These are phyloP conservation scores for Neoarthrinium moseri DNA, from an alignment of 2,329 filamentous ascomycete species.

Conservation along the genomic window DNA sequence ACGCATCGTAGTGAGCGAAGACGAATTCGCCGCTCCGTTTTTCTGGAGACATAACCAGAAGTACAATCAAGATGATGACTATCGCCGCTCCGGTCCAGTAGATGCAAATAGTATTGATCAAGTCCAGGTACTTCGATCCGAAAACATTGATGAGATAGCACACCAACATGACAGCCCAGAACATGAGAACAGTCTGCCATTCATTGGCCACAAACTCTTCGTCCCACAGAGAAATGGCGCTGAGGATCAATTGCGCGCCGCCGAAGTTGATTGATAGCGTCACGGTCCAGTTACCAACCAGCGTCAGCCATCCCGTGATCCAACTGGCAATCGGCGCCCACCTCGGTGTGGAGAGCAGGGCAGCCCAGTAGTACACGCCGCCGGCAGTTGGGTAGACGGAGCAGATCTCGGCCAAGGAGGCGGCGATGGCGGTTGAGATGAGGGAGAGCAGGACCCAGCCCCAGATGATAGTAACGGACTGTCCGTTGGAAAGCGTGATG, in stretches of 20 bases:
- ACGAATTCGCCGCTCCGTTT: conserved; percentile 62
- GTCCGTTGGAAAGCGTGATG: conserved; percentile 67
- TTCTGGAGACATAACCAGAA: conserved; percentile 60
- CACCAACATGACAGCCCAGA: conserved; percentile 69
- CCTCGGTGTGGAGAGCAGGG: conserved; percentile 63
- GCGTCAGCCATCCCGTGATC: conserved; percentile 69
- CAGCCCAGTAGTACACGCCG: conserved; percentile 70
- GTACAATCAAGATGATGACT: conserved; percentile 44
- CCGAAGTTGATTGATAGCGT: conserved; percentile 67
- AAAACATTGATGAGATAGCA: conserved; percentile 67
- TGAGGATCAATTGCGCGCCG: conserved; percentile 64
- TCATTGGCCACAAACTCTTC: conserved; percentile 65
- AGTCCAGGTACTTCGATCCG: conserved; percentile 55
- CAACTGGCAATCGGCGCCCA: conserved; percentile 68
- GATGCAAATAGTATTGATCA: conserved; percentile 73
- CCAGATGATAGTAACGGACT: conserved; percentile 68
- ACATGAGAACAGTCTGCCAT: conserved; percentile 70
- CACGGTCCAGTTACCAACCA: conserved; percentile 72
- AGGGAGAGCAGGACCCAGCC: conserved; percentile 67
- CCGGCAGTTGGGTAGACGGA: conserved; percentile 68
- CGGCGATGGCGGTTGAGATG: conserved; percentile 62
- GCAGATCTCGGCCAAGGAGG: conserved; percentile 68
- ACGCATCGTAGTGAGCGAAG: conserved; percentile 67
- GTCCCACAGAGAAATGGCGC: conserved; percentile 68
- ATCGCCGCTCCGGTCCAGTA: conserved; percentile 69